Base-by-base conservation (phyloP, 164 flowering plant species). In the Dillenia suffruticosa region DNA sequence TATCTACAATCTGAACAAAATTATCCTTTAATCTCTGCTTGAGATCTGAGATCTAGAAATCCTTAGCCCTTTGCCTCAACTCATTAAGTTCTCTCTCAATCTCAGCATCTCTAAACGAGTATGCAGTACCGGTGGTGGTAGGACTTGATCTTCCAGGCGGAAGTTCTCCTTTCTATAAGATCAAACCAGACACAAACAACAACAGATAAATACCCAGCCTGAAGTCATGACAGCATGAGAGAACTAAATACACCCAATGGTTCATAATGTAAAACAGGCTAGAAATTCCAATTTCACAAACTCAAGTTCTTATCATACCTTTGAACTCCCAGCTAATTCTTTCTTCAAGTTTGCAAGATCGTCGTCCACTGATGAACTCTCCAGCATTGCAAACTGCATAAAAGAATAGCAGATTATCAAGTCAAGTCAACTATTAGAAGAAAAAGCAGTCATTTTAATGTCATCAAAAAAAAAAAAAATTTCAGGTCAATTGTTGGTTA, bases 31-130 rank as follows among this genome's bases (percentile, higher is more conserved):
- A 32, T 32, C 40, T 32, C 40, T 32, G 40, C 40, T 32, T 6
- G 40, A 32, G 40, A 32, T 9, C 3, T 17, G 12, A 49, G 56
- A 12, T 54, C 69, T 72, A 89, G 58, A 70, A 86, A 0, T 90
- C 94, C 68, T 70, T 77, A n/a, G 89, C 74, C 68, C 75, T 87
- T 71, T 77, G 82, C 70, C 95, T 81, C 46, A 94, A 63, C 64
- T 91, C 95, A 46, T 94, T 89, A 13, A 94, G 85, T 72, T 94
- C 98, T 61, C 52, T 84, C 81, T 94, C 98, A 45, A 94, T 76
- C 61, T 94, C 97, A 2, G 77, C 49, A 64, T 94, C 98, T 67
- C 62, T 79, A 58, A 76, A 83, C 11, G 90, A 81, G 51, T 61
- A 81, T 54, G 78, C 45, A 2, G 79, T 51, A 54, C 54, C 80